Conservation (phyloP, 805 yeast genomes). For the Saccharomycopsis olivae region DNA sequence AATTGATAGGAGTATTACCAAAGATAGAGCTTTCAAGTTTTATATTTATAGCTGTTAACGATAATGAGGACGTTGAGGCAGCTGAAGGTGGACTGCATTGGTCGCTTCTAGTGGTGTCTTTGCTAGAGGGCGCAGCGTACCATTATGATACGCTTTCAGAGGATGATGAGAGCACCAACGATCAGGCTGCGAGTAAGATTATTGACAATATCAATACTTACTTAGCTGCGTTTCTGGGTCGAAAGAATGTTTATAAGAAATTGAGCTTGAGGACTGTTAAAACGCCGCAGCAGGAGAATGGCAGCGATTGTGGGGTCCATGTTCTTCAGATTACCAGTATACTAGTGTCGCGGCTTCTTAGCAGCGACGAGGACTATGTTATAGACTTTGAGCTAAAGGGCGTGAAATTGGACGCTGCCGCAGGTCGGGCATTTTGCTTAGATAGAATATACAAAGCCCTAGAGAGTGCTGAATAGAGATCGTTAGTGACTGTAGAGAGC, state of each 20-base stretch:
- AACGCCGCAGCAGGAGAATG: constrained; percentile 52
- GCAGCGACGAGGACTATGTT: constrained; percentile 22
- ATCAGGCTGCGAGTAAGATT: constrained; percentile 16
- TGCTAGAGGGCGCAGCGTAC: constrained; percentile 36
- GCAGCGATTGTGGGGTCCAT: constrained; percentile 56
- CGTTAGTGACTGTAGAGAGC: no score
- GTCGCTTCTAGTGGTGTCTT: constrained; percentile 49
- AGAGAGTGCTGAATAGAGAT: no score
- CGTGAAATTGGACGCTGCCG: constrained; percentile 37
- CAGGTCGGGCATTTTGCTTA: constrained; percentile 31
- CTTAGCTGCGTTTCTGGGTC: constrained; percentile 20
- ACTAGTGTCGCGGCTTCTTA: constrained; percentile 26
- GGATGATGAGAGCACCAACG: constrained; percentile 24
- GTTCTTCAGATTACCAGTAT: constrained; percentile 29
- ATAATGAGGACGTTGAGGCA: constrained; percentile 45
- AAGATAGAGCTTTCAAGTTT: constrained; percentile 33
- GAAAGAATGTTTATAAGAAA: constrained; percentile 22
- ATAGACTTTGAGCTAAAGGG: constrained; percentile 31
- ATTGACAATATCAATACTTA: constrained; percentile 21
- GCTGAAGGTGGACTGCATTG: constrained; percentile 70
- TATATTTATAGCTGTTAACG: constrained; percentile 61
- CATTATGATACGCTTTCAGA: constrained; percentile 47
- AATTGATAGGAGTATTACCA: constrained; percentile 37
- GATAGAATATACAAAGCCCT: neutral
- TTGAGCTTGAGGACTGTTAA: constrained; percentile 6